phyloP scores from a whole-genome alignment of 441 rosid genomes.

The Theobroma grandiflorum region DNA sequence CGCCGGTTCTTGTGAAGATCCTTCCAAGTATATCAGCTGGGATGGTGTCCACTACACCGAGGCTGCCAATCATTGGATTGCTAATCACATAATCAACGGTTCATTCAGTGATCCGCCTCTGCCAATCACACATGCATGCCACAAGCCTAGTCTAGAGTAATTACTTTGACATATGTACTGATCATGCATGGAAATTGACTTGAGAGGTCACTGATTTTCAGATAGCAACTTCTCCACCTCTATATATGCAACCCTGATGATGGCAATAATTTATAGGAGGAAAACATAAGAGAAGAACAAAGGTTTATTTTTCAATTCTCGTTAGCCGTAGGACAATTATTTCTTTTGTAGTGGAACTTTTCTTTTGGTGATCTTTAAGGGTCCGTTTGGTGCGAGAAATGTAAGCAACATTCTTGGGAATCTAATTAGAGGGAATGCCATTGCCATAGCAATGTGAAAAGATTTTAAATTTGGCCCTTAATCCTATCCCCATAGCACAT shows the following conservation, averaged over 20 bases:
- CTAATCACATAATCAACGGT: conserved; percentile 55
- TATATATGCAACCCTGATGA: neutral
- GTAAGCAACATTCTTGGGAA: too few species aligned
- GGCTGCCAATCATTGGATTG: conserved; percentile 65
- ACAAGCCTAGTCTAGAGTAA: conserved; percentile 15
- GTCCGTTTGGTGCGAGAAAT: too few species aligned
- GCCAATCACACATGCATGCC: conserved; percentile 60
- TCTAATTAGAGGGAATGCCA: too few species aligned
- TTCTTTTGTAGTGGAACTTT: too few species aligned
- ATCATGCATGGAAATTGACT: too few species aligned
- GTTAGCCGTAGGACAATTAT: neutral
- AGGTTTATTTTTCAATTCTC: neutral
- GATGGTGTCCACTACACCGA: conserved; percentile 71
- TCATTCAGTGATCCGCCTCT: conserved; percentile 53
- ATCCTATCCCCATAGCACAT: too few species aligned
- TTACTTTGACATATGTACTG: neutral
- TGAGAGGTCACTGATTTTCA: neutral
- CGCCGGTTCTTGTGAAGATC: conserved; percentile 61
- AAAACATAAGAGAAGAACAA: neutral
- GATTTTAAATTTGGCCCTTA: too few species aligned
- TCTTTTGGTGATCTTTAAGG: too few species aligned
- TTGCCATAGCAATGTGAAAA: too few species aligned
- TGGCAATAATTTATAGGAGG: neutral
- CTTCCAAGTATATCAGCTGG: conserved; percentile 58
- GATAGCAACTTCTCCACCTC: neutral